Conservation (phyloP, 2,329 filamentous ascomycete species). For the Atkinsonella texensis region DNA sequence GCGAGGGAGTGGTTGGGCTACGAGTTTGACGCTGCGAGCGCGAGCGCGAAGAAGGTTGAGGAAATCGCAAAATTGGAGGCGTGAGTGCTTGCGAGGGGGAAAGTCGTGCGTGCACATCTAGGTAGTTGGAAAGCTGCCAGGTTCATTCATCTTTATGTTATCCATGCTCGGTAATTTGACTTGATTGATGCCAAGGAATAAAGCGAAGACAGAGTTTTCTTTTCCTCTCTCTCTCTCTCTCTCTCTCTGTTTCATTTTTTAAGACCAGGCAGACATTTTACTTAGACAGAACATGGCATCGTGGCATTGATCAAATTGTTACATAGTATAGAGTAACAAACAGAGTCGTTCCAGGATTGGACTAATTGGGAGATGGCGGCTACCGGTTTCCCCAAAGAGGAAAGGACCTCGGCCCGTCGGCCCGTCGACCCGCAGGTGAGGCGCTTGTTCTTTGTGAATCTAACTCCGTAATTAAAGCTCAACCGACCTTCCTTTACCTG, state of each 20-base stretch:
- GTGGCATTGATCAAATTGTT: no score
- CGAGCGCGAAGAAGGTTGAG: slow-evolving; percentile 33
- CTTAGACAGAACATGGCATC: no score
- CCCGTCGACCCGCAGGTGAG: not conserved
- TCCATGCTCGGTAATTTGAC: no score
- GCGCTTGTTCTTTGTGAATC: not conserved
- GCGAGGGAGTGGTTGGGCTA: slow-evolving; percentile 79
- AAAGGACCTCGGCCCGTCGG: not conserved
- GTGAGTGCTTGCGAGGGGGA: not conserved
- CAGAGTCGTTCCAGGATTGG: not conserved
- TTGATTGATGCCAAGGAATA: no score
- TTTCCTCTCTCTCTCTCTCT: no score
- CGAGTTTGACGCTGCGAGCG: slow-evolving; percentile 53
- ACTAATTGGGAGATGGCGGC: not conserved
- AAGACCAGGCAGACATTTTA: no score
- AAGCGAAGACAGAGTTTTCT: no score
- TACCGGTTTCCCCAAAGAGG: slow-evolving; percentile 8
- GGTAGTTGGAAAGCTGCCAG: not conserved
- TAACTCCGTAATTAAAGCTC: not conserved
- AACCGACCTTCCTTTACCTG: not conserved
- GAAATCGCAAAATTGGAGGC: slow-evolving; percentile 29
- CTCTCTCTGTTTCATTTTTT: no score
- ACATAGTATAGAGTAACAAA: no score
- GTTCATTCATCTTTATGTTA: no score
- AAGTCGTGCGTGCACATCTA: no score